A percentile compares a stretch with the other conserved stretches of the same genome.
phyloP scores from a whole-genome alignment of 306 rosid genomes.

The Potentilla sterilis region DNA sequence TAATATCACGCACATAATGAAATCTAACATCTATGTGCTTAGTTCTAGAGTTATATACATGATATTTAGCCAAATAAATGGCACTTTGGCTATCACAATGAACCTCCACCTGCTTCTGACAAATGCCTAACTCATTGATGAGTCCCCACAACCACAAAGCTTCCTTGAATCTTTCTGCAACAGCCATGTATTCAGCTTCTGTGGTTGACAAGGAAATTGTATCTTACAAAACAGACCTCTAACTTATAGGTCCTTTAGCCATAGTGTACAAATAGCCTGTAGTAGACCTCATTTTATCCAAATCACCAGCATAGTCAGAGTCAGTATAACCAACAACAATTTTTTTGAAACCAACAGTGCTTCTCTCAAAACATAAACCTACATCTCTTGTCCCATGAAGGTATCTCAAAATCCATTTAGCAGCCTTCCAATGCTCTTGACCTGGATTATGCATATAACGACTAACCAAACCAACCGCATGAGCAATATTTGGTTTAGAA shows the following conservation, averaged over 20 bases:
- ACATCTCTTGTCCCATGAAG: neutral
- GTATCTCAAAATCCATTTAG: neutral
- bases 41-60: neutral
- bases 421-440: neutral
- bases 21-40: too few relatives aligned
- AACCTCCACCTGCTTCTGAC: neutral
- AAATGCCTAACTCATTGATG: neutral
- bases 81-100: conserved; percentile 1
- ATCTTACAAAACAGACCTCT: neutral
- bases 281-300: neutral
- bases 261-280: neutral
- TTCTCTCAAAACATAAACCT: neutral
- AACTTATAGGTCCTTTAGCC: neutral
- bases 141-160: neutral
- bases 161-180: neutral
- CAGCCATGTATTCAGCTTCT: neutral
- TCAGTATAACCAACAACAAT: neutral
- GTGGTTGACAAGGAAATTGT: neutral
- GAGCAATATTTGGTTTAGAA: neutral
- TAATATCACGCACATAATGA: too few relatives aligned
- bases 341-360: neutral
- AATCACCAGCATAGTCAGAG: neutral
- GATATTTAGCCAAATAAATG: neutral
- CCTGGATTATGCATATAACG: neutral
- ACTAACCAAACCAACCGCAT: neutral